Evolutionary conservation across 1,139 yeast genomes (phyloP), one percentile per base, ranked within the genome.

Genomic region (Protomyces inundatus): DNA sequence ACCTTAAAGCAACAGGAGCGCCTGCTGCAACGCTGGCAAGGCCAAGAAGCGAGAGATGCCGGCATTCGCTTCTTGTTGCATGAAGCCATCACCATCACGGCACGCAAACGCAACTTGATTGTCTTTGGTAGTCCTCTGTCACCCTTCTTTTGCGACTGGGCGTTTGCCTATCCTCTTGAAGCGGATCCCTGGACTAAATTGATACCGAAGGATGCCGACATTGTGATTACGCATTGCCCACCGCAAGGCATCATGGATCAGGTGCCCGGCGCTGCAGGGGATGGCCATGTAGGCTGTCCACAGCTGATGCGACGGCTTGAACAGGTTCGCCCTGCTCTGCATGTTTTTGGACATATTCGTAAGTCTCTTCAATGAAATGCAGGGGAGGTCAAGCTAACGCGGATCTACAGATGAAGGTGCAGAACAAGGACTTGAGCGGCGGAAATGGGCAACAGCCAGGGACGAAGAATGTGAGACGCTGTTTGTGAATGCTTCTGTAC

Each of bases 261-360:
- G 12, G 58, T 54, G 16, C 39, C 35, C 6, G 50, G 54, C 33
- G 9, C 45, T 6, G 32, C 23, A 16, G 30, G 23, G 5, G 48
- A 42, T 14, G 64, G 64, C 9, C 36, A 55, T 12, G 62, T 58
- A 10, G 56, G 62, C 14, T 60, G 64, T 46, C 64, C 64, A 10
- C 54, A 40, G 14, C 50, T 60, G 16, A 6, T n/a, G 30, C 54
- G 54, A 12, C 33, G n/a, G n/a, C 50, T 60, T 5, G n/a, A 36
- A 7, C 12, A 7, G 34, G 30, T 37, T 6, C 16, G 46, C 30
- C 64, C 64, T 6, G 10, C 7, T n/a, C 36, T 54, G 50, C 64
- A 60, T 46, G 36, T 45, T 34, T 60, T 54, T 33, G 64, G 64
- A 10, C 64, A 60, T 39, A 60, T 60, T 35, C 64, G 37, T 32